A percentile compares a stretch with the other conserved stretches of the same genome.
phyloP scores from a whole-genome alignment of 768 basidiomycete genomes.

The Mycena venus region DNA sequence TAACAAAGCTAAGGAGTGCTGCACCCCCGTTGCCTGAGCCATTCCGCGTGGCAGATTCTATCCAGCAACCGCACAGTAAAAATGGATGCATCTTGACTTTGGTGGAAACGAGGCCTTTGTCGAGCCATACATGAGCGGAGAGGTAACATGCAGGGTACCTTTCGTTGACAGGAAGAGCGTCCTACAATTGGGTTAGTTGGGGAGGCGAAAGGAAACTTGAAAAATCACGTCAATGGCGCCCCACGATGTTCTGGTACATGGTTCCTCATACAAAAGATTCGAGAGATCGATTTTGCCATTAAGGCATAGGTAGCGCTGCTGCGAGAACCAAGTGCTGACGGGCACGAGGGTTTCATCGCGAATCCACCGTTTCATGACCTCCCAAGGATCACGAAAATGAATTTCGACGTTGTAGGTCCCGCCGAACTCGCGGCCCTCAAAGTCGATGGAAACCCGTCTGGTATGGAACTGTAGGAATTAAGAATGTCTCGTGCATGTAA shows the following conservation, averaged over 20 bases:
- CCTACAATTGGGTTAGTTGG: background rate
- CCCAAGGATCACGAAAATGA: conserved; percentile 35
- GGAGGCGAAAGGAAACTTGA: background rate
- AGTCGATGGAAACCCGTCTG: conserved; percentile 13
- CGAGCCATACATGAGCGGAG: conserved; percentile 32
- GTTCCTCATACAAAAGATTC: conserved; percentile 32
- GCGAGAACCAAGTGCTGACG: conserved; percentile 30
- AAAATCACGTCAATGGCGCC: conserved; percentile 27
- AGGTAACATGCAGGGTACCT: conserved; percentile 30
- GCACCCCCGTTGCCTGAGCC: conserved; percentile 39
- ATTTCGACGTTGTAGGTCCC: conserved; percentile 28
- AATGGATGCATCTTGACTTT: conserved; percentile 37
- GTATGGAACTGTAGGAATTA: conserved; percentile 24
- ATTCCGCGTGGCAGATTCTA: conserved; percentile 35
- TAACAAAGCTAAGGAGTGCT: conserved; percentile 30
- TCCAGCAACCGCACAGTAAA: conserved; percentile 30
- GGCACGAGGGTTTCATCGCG: conserved; percentile 22
- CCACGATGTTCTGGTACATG: conserved; percentile 33
- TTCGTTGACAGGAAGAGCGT: conserved; percentile 4
- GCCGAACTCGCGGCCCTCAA: conserved; percentile 13
- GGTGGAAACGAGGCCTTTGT: conserved; percentile 36
- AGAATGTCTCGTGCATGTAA: background rate
- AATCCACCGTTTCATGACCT: conserved; percentile 27
- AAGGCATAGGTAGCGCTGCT: conserved; percentile 29
- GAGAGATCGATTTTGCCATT: conserved; percentile 9